Percentiles rank a stretch among this genome's conserved stretches.
Conservation (phyloP, 2,329 filamentous ascomycete genomes). For the Sporothrix humicola region DNA sequence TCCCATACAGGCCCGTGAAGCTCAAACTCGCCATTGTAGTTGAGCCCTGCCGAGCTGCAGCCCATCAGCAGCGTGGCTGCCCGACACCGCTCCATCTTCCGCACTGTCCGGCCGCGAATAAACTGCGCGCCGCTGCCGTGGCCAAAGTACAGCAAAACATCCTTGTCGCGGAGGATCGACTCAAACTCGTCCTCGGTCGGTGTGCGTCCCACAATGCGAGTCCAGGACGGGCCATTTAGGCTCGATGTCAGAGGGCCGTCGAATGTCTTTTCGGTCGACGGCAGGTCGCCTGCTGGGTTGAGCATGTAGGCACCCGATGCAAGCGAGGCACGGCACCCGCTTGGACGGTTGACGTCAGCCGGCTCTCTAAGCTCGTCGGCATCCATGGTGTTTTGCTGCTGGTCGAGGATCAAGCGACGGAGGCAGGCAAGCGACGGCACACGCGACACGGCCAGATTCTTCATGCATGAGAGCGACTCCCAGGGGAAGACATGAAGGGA, state of each 20-base stretch:
- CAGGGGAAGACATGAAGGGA: slow-evolving; percentile 89
- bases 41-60: slow-evolving; percentile 83
- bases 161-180: slow-evolving; percentile 65
- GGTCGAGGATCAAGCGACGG: slow-evolving; percentile 72
- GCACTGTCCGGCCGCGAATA: slow-evolving; percentile 82
- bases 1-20: slow-evolving; percentile 88
- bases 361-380: slow-evolving; percentile 28
- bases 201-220: slow-evolving; percentile 67
- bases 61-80: slow-evolving; percentile 91
- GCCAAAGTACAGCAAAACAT: slow-evolving; percentile 90
- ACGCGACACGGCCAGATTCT: slow-evolving; percentile 78
- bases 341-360: slow-evolving; percentile 36
- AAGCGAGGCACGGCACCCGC: slow-evolving; percentile 60
- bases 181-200: slow-evolving; percentile 83
- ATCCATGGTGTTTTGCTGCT: slow-evolving; percentile 36
- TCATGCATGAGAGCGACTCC: slow-evolving; percentile 90
- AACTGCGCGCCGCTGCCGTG: slow-evolving; percentile 96
- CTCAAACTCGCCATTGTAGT: slow-evolving; percentile 85
- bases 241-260: slow-evolving; percentile 63
- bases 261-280: slow-evolving; percentile 78
- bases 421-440: slow-evolving; percentile 86
- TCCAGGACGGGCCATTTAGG: slow-evolving; percentile 72
- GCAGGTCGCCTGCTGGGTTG: slow-evolving; percentile 85
- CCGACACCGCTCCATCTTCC: slow-evolving; percentile 71
- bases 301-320: slow-evolving; percentile 76